A percentile compares a stretch with the other conserved stretches of the same genome.
These are phyloP conservation scores for Eremothecium cymbalariae DNA, from an alignment of 1,139 yeast species.

Conservation along the genomic window DNA sequence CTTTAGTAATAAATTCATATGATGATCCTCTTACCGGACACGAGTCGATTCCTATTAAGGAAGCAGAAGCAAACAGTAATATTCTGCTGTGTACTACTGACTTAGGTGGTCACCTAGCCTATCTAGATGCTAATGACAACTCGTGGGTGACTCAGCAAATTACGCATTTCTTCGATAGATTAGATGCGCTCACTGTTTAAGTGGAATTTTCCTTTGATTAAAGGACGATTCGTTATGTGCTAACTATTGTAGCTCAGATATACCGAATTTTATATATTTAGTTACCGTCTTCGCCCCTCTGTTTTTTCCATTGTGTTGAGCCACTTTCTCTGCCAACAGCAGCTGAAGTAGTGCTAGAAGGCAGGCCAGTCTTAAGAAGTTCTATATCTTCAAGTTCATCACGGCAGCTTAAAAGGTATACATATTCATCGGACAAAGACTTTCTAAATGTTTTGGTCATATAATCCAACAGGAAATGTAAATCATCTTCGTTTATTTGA, in stretches of 20 bases:
- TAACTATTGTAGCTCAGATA: background rate
- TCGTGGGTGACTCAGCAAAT: slow-evolving; percentile 70
- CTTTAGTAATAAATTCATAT: slow-evolving; percentile 55
- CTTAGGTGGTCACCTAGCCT: slow-evolving; percentile 82
- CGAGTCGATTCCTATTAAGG: slow-evolving; percentile 53
- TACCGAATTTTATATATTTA: slow-evolving; percentile 8
- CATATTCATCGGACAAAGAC: slow-evolving; percentile 30
- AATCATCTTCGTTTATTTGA: slow-evolving; percentile 37
- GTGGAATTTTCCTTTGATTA: background rate
- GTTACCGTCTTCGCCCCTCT: slow-evolving; percentile 69
- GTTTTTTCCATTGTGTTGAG: slow-evolving; percentile 58
- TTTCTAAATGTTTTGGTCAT: slow-evolving; percentile 38
- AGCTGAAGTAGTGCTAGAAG: slow-evolving; percentile 9
- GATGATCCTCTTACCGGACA: slow-evolving; percentile 79
- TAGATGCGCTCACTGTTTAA: slow-evolving; percentile 36
- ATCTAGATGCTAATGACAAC: slow-evolving; percentile 46
- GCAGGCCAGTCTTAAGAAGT: slow-evolving; percentile 14
- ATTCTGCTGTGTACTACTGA: slow-evolving; percentile 58
- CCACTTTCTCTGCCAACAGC: slow-evolving; percentile 64
- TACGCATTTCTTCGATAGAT: slow-evolving; percentile 50
- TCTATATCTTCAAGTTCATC: slow-evolving; percentile 39
- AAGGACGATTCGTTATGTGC: background rate
- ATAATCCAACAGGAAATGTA: slow-evolving; percentile 35
- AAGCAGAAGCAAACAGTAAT: slow-evolving; percentile 60
- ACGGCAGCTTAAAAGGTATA: slow-evolving; percentile 31